These are phyloP conservation scores for Xylaria intraflava DNA, from an alignment of 495 filamentous ascomycete species.

Conservation along the genomic window DNA sequence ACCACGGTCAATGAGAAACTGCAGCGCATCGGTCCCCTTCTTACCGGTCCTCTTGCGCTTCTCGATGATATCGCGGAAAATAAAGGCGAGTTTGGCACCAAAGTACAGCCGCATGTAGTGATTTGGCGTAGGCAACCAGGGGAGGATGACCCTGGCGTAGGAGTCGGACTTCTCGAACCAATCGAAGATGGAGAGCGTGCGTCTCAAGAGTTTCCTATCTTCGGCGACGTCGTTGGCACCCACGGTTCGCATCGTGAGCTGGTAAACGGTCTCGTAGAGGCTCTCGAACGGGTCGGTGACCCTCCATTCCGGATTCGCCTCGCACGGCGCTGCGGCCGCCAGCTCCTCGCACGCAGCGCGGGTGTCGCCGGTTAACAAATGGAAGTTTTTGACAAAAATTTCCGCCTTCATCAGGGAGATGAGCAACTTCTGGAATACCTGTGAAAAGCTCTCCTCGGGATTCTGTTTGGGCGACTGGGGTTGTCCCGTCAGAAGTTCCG, in stretches of 20 bases:
- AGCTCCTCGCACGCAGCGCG: constrained; percentile 21
- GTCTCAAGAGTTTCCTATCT: constrained; percentile 23
- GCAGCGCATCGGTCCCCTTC: constrained; percentile 38
- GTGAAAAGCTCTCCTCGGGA: constrained; percentile 2
- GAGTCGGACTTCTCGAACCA: constrained; percentile 27
- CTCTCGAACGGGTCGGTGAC: constrained; percentile 36
- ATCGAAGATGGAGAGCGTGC: constrained; percentile 31
- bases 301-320: constrained; percentile 10
- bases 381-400: constrained; percentile 25
- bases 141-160: constrained; percentile 35
- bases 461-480: constrained; percentile 12
- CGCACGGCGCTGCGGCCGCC: constrained; percentile 14
- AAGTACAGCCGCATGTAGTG: constrained; percentile 25
- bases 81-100: constrained; percentile 33
- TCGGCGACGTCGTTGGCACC: constrained; percentile 39
- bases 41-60: constrained; percentile 30
- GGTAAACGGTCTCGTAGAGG: constrained; percentile 37
- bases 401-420: constrained; percentile 24
- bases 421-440: constrained; percentile 15
- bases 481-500: constrained; percentile 20
- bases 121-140: constrained; percentile 30
- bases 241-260: constrained; percentile 35
- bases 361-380: constrained; percentile 27
- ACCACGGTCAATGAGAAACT: constrained; percentile 38
- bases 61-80: constrained; percentile 34